A percentile compares a stretch with the other conserved stretches of the same genome.
These are phyloP conservation scores for Salicornia ramosissima DNA, from an alignment of 148 eudicot genomes.

Conservation along the genomic window DNA sequence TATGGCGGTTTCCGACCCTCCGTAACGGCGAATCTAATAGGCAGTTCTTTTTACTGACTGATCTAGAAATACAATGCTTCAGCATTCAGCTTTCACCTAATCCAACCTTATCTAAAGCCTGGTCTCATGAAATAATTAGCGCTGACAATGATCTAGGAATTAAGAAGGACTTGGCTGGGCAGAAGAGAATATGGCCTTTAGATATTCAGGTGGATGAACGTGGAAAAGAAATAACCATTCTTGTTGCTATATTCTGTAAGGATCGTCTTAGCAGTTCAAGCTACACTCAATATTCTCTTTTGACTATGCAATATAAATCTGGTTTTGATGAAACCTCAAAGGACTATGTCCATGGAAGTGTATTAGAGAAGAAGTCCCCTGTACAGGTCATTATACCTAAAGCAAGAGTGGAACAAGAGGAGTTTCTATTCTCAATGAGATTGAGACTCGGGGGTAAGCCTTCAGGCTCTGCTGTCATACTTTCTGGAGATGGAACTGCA, in stretches of 20 bases:
- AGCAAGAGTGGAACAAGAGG: constrained; percentile 92
- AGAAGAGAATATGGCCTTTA: constrained; percentile 88
- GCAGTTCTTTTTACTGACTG: constrained; percentile 75
- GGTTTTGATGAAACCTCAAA: constrained; percentile 44
- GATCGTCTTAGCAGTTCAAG: constrained; percentile 84
- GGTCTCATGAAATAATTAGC: constrained; percentile 89
- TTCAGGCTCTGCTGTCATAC: constrained; percentile 80
- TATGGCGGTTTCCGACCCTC: constrained; percentile 51
- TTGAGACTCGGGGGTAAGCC: constrained; percentile 89
- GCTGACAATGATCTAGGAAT: constrained; percentile 77
- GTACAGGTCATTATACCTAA: constrained; percentile 77
- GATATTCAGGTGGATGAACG: constrained; percentile 73
- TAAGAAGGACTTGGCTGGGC: constrained; percentile 92
- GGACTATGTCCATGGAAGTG: constrained; percentile 37
- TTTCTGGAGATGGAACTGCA: constrained; percentile 95
- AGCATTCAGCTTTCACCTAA: constrained; percentile 40
- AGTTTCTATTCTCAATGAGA: constrained; percentile 83
- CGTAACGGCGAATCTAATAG: constrained; percentile 36
- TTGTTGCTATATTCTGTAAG: constrained; percentile 81
- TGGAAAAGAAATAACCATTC: constrained; percentile 77
- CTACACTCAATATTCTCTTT: constrained; percentile 86
- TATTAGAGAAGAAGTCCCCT: constrained; percentile 85
- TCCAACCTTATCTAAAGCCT: constrained; percentile 52
- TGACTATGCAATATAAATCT: constrained; percentile 83
- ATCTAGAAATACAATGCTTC: constrained; percentile 81